Evolutionary conservation across 2,329 filamentous ascomycete genomes (phyloP).

Genomic region (Mollisia scopiformis): DNA sequence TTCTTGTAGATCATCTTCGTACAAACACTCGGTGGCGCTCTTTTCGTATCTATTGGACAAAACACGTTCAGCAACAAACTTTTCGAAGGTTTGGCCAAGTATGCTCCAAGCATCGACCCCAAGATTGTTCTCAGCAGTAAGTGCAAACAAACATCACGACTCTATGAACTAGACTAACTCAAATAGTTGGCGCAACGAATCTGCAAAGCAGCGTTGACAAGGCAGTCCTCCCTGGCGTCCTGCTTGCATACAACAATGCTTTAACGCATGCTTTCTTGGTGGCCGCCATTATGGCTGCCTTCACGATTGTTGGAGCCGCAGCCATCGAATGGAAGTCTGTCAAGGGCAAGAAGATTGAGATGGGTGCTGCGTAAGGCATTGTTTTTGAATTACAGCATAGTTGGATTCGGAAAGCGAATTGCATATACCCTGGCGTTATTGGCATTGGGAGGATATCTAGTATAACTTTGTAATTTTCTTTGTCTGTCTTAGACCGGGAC

Average conservation of each 20-base stretch:
- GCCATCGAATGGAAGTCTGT: slow-evolving; percentile 58
- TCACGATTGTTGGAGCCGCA: slow-evolving; percentile 47
- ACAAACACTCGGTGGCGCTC: slow-evolving; percentile 61
- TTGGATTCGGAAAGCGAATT: background rate
- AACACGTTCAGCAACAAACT: slow-evolving; percentile 45
- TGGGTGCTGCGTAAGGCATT: slow-evolving; percentile 28
- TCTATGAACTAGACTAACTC: background rate
- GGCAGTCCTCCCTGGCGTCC: slow-evolving; percentile 54
- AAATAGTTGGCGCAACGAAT: slow-evolving; percentile 59
- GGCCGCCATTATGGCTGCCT: slow-evolving; percentile 48
- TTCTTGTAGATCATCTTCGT: slow-evolving; percentile 51
- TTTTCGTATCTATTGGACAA: slow-evolving; percentile 61
- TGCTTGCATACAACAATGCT: slow-evolving; percentile 60
- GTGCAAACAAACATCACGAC: background rate
- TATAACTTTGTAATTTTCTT: background rate
- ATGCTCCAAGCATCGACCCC: slow-evolving; percentile 47
- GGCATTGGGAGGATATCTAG: background rate
- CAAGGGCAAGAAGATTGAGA: slow-evolving; percentile 43
- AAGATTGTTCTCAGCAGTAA: slow-evolving; percentile 43
- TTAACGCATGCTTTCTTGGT: slow-evolving; percentile 59
- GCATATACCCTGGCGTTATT: slow-evolving; percentile 4
- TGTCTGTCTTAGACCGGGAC: background rate
- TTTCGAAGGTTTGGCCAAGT: slow-evolving; percentile 38
- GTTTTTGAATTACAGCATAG: background rate
- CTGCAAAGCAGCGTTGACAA: slow-evolving; percentile 55